These are phyloP conservation scores for Leccinum pellstonianum DNA, from an alignment of 768 basidiomycete species.

Conservation along the genomic window DNA sequence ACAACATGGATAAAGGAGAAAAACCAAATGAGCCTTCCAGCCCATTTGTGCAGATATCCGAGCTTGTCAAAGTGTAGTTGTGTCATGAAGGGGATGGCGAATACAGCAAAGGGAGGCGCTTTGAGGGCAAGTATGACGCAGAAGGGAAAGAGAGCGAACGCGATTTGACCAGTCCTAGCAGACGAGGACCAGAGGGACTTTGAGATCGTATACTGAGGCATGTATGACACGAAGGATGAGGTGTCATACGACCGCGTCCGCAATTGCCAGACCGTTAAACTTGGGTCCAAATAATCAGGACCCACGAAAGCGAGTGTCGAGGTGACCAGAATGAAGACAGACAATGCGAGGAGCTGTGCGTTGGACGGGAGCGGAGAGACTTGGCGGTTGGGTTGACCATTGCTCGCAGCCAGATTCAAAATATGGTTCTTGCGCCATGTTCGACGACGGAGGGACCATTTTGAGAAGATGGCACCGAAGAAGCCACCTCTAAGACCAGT, in stretches of 20 bases:
- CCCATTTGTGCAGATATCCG: constrained; percentile 67
- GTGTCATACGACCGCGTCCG: constrained; percentile 26
- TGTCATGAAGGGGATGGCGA: constrained; percentile 58
- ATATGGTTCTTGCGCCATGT: constrained; percentile 55
- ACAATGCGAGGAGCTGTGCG: constrained; percentile 54
- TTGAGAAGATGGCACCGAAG: constrained; percentile 53
- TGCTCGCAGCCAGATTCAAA: constrained; percentile 31
- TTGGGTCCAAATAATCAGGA: constrained; percentile 65
- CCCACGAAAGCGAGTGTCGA: constrained; percentile 55
- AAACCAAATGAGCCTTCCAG: constrained; percentile 68
- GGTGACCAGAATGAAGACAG: constrained; percentile 42
- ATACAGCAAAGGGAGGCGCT: constrained; percentile 67
- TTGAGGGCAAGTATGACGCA: constrained; percentile 71
- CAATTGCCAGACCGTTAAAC: constrained; percentile 45
- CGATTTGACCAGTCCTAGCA: constrained; percentile 64
- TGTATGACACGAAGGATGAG: constrained; percentile 36
- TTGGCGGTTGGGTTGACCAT: constrained; percentile 37
- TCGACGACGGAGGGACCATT: constrained; percentile 55
- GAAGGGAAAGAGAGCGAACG: constrained; percentile 71
- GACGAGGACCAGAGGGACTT: constrained; percentile 74
- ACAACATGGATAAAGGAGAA: constrained; percentile 58
- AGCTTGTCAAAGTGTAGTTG: constrained; percentile 78
- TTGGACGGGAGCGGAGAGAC: constrained; percentile 58
- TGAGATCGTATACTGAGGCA: constrained; percentile 57
- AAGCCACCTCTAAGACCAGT: constrained; percentile 41